Percentiles rank a stretch among this genome's conserved stretches.
Evolutionary conservation across 1,284 basidiomycete species (phyloP).

Genomic region (Phenoliferia sp.): DNA sequence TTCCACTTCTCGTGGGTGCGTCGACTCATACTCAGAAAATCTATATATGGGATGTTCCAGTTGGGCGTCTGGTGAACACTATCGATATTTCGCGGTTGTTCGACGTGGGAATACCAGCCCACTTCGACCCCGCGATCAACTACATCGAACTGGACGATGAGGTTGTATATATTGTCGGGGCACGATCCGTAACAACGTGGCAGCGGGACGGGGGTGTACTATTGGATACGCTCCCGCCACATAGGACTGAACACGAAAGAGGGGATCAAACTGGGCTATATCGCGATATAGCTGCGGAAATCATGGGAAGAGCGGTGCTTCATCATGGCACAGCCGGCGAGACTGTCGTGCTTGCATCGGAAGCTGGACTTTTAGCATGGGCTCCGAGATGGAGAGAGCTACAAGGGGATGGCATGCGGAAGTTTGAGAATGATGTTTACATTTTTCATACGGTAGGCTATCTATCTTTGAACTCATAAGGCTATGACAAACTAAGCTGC

Average conservation of each 20-base stretch:
- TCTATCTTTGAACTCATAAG: too few species aligned
- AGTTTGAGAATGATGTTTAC: too few species aligned
- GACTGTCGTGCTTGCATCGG: too few species aligned
- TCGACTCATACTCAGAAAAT: neutral
- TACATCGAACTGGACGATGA: neutral
- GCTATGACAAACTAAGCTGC: neutral
- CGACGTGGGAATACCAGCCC: neutral
- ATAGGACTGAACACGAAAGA: too few species aligned
- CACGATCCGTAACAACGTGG: neutral
- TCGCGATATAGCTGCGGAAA: too few species aligned
- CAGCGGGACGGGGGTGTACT: neutral
- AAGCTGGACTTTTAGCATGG: too few species aligned
- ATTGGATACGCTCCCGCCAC: neutral
- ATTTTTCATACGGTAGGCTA: too few species aligned
- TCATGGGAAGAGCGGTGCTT: too few species aligned
- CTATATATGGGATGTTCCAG: neutral
- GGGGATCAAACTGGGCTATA: too few species aligned
- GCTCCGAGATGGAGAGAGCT: too few species aligned
- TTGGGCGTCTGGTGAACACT: neutral
- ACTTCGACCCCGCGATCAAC: neutral
- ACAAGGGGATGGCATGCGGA: too few species aligned
- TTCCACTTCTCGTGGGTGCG: neutral
- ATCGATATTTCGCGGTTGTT: neutral
- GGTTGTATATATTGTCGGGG: neutral
- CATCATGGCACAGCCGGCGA: too few species aligned